Conservation (phyloP, 768 basidiomycete species). For the Suillus weaverae region DNA sequence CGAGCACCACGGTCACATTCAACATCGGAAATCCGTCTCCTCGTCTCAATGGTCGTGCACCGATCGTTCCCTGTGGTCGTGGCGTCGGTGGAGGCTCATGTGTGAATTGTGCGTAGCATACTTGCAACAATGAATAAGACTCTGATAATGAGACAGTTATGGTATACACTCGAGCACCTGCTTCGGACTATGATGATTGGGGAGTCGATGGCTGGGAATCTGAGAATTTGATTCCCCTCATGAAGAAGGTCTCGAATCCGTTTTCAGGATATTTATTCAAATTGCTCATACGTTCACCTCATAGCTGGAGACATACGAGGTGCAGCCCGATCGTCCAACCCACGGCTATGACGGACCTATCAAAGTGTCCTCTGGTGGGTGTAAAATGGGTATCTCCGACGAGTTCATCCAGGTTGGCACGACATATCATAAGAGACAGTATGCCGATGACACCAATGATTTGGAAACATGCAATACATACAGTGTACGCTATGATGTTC, state of each 20-base stretch:
- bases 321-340: constrained; percentile 15
- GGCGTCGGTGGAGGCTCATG: constrained; percentile 34
- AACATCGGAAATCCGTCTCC: constrained; percentile 18
- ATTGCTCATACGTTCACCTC: neutral
- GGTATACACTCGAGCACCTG: constrained; percentile 57
- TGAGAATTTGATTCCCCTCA: constrained; percentile 24
- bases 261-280: neutral
- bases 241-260: constrained; percentile 21
- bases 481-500: constrained; percentile 37
- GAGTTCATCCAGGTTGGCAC: constrained; percentile 48
- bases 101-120: constrained; percentile 49
- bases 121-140: neutral
- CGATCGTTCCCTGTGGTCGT: constrained; percentile 22
- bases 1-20: constrained; percentile 20
- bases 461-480: constrained; percentile 45
- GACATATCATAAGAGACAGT: constrained; percentile 46
- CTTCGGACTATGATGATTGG: constrained; percentile 54
- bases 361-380: constrained; percentile 27
- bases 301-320: constrained; percentile 25
- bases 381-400: constrained; percentile 39
- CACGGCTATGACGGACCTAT: constrained; percentile 26
- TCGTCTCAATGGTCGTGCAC: constrained; percentile 14
- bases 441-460: constrained; percentile 47
- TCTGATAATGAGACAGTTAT: constrained; percentile 26
- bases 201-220: constrained; percentile 28